Base-by-base conservation (phyloP, 176 grass and related monocot species). In the Phoenix roebelenii region DNA sequence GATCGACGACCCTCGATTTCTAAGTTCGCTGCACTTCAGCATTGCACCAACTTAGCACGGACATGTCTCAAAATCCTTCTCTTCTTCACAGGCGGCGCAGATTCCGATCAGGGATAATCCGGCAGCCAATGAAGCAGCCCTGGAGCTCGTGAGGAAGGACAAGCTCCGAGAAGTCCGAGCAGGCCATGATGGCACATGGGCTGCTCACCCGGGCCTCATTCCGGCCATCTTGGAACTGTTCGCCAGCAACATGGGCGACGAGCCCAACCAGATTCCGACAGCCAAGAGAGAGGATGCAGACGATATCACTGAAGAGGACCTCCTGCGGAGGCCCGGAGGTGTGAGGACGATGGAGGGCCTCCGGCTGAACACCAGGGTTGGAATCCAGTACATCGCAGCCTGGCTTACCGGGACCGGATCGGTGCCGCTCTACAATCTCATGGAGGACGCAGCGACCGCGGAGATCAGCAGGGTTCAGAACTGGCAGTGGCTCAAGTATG, bases 391-490 rank as follows among this genome's bases (percentile, higher is more conserved):
- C 78, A 51, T 97, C 0, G 87, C 81, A 51, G 81, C 92, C 25
- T 97, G 92, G 92, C 78, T 97, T 61, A 76, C 60, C 5, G 87
- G 92, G 2, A 75, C 81, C 0, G 87, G 87, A 1, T 85, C 87
- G 57, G 92, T 91, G 65, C 87, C 92, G 55, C 81, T 97, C 0
- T 97, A 88, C 86, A 85, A 85, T 75, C 83, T 97, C 5, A 97
- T 91, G 92, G 92, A 97, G 83, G 92, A 97, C 71, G 92, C 87
- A 0, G 92, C 92, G 23, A 97, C 92, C 3, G 92, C 84, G 24
- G 87, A 97, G 87, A 97, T 97, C 74, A 88, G 87, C 78, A 79
- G 92, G 66, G 84, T 85, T 22, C 92, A 91, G 81, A 91, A 83
- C 78, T 97, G 87, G 92, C 92, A 97, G 83, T 97, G 92, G 92